Evolutionary conservation across 768 basidiomycete genomes (phyloP).

Genomic region (Cyathus striatus): DNA sequence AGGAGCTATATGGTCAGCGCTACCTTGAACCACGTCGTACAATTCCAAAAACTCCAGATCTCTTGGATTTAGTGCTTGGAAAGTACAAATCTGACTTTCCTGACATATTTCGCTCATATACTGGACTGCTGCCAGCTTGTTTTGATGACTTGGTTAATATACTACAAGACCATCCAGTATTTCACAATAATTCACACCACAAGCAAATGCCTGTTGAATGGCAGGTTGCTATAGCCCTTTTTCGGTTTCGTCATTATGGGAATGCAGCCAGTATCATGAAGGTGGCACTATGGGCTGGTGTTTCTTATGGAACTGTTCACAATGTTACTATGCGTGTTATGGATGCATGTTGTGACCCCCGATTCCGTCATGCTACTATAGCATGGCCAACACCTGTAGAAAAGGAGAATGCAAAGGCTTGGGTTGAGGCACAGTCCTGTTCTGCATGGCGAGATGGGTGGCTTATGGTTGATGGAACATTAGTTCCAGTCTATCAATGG

Average conservation of each 20-base stretch:
- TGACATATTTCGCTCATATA: conserved; percentile 13
- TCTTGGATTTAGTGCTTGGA: too few species aligned
- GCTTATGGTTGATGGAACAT: conserved; percentile 32
- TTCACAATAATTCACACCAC: conserved; percentile 20
- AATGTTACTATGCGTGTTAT: conserved; percentile 19
- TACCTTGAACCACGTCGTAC: too few species aligned
- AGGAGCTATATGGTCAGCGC: too few species aligned
- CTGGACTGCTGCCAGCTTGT: conserved; percentile 13
- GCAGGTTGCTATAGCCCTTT: conserved; percentile 32
- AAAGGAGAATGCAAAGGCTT: conserved; percentile 30
- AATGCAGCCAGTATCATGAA: conserved; percentile 24
- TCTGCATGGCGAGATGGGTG: conserved; percentile 28
- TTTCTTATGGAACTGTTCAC: conserved; percentile 26
- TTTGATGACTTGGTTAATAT: conserved; percentile 15
- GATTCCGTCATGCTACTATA: conserved; percentile 19
- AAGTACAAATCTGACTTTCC: too few species aligned
- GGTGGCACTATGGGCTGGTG: conserved; percentile 31
- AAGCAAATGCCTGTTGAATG: conserved; percentile 18
- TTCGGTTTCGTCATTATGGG: conserved; percentile 29
- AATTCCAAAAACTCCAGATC: too few species aligned
- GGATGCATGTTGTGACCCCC: conserved; percentile 11
- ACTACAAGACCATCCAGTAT: conserved; percentile 15
- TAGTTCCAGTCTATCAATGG: conserved; percentile 22
- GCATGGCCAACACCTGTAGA: conserved; percentile 19
- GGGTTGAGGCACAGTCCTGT: conserved; percentile 27